phyloP scores from a whole-genome alignment of 2,329 filamentous ascomycete species.

The Aspergillus ochraceus region DNA sequence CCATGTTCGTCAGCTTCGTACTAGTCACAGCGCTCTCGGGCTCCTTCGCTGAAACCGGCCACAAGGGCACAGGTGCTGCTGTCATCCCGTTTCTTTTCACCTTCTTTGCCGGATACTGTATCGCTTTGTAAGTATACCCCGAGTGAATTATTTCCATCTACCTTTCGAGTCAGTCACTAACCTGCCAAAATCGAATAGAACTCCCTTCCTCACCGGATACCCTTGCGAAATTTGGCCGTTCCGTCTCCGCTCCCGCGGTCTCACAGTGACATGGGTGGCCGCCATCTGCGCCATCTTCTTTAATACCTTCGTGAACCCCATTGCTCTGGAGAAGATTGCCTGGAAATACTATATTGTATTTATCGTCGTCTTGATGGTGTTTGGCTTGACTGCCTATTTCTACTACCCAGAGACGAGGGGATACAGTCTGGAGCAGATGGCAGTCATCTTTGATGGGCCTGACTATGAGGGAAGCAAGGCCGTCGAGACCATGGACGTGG shows the following conservation, averaged over 20 bases:
- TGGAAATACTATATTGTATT: constrained; percentile 28
- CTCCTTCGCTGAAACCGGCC: constrained; percentile 16
- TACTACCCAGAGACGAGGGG: constrained; percentile 17
- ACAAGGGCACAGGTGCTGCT: constrained; percentile 20
- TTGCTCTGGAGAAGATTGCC: constrained; percentile 21
- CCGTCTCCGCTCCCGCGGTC: constrained; percentile 23
- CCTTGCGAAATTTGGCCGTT: constrained; percentile 28
- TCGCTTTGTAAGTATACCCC: constrained; percentile 9
- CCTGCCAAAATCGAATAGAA: background rate
- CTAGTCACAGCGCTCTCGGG: constrained; percentile 26
- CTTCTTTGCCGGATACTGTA: constrained; percentile 28
- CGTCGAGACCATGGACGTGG: no score
- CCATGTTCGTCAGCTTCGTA: constrained; percentile 23
- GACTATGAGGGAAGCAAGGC: no score
- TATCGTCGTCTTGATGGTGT: constrained; percentile 11
- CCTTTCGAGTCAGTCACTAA: no score
- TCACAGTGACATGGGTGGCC: constrained; percentile 22
- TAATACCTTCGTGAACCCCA: constrained; percentile 24
- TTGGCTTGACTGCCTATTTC: constrained; percentile 7
- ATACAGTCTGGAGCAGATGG: constrained; percentile 14
- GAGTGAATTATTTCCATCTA: no score
- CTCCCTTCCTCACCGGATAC: constrained; percentile 22
- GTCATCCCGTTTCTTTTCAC: constrained; percentile 31
- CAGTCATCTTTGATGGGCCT: constrained; percentile 12
- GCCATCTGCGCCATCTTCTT: constrained; percentile 18